phyloP scores from a whole-genome alignment of 2,329 filamentous ascomycete genomes.

The Colletotrichum musicola region DNA sequence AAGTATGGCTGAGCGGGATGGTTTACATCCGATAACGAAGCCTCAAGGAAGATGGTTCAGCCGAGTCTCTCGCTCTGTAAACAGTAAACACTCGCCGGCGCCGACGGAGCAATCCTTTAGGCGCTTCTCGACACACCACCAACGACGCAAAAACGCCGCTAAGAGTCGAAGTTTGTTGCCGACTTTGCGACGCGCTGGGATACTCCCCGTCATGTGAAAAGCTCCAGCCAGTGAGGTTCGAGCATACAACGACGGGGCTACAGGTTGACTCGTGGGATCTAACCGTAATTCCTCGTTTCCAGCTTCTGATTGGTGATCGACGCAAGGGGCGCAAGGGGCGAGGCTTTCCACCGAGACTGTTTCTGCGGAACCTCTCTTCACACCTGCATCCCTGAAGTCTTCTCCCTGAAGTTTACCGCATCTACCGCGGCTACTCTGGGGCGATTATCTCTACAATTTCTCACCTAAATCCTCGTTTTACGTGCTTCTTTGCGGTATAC shows the following conservation, averaged over 20 bases:
- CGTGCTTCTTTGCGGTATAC: background rate
- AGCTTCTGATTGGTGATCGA: background rate
- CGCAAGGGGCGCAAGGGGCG: conserved; percentile 5
- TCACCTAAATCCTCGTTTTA: background rate
- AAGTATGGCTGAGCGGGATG: too few relatives aligned
- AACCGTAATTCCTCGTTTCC: background rate
- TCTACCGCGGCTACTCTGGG: background rate
- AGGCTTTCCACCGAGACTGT: background rate
- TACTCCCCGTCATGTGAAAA: background rate
- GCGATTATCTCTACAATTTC: background rate
- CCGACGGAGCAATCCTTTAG: too few relatives aligned
- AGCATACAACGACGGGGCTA: too few relatives aligned
- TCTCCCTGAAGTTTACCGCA: conserved; percentile 2
- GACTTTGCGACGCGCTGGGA: background rate
- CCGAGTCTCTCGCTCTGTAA: too few relatives aligned
- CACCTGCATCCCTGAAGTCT: background rate
- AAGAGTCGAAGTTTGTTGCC: too few relatives aligned
- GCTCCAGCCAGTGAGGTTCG: background rate
- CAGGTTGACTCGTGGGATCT: background rate
- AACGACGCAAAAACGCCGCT: too few relatives aligned
- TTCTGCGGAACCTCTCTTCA: conserved; percentile 17
- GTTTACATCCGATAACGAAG: too few relatives aligned
- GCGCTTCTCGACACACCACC: too few relatives aligned
- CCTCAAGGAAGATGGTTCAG: too few relatives aligned
- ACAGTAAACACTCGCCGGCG: too few relatives aligned